These are phyloP conservation scores for Naganishia kalamii DNA, from an alignment of 768 basidiomycete species.

Conservation along the genomic window DNA sequence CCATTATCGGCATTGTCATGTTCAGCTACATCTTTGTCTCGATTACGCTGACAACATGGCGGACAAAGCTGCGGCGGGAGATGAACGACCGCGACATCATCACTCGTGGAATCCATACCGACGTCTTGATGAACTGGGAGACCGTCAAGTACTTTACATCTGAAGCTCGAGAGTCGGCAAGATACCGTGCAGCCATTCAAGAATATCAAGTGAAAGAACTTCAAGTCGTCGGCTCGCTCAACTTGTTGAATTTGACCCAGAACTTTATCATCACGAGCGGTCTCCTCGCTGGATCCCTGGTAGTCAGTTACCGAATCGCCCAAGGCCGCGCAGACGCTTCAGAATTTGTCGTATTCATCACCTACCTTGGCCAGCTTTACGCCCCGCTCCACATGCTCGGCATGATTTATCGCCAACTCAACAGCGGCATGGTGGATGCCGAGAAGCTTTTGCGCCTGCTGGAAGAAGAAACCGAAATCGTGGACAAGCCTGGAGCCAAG, in stretches of 20 bases:
- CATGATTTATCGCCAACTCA: slow-evolving; percentile 56
- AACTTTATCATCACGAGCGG: slow-evolving; percentile 55
- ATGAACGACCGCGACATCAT: slow-evolving; percentile 79
- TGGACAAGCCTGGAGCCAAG: slow-evolving; percentile 68
- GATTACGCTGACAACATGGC: slow-evolving; percentile 60
- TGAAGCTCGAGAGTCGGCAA: slow-evolving; percentile 66
- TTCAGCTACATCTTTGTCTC: slow-evolving; percentile 45
- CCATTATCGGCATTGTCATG: slow-evolving; percentile 68
- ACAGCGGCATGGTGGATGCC: slow-evolving; percentile 59
- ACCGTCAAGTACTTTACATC: slow-evolving; percentile 83
- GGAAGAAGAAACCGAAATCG: slow-evolving; percentile 66
- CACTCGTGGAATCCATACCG: slow-evolving; percentile 75
- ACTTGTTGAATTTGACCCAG: slow-evolving; percentile 63
- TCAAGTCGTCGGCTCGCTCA: slow-evolving; percentile 66
- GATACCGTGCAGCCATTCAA: slow-evolving; percentile 65
- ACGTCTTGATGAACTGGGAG: slow-evolving; percentile 51
- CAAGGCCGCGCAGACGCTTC: slow-evolving; percentile 54
- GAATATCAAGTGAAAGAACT: slow-evolving; percentile 70
- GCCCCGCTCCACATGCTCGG: slow-evolving; percentile 65
- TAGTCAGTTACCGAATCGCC: slow-evolving; percentile 67
- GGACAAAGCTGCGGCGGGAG: slow-evolving; percentile 64
- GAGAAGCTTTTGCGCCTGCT: slow-evolving; percentile 76
- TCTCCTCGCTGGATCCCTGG: slow-evolving; percentile 70
- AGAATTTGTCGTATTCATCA: slow-evolving; percentile 72
- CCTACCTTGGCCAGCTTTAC: slow-evolving; percentile 70